Base-by-base conservation (phyloP, 495 filamentous ascomycete species). In the Penicillium canescens region DNA sequence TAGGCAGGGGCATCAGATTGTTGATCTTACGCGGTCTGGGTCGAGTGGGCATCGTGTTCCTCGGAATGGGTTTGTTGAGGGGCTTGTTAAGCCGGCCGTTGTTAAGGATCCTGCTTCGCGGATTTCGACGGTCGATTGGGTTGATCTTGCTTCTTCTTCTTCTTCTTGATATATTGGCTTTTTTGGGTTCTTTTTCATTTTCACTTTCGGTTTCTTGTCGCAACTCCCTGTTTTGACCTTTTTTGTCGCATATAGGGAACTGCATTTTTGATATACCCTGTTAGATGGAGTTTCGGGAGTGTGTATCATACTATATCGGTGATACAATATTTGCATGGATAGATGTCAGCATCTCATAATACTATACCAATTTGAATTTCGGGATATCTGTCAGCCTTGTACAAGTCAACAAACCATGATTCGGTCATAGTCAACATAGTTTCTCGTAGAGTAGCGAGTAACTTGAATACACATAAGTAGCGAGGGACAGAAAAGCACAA, bases 11-110 rank as follows among this genome's bases (percentile, higher is more conserved):
- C 69, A 73, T 37, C 73, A 61, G 4, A 73, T 78, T 16, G 54
- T 82, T 41, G 72, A 80, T 0, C 80, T 77, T 43, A 72, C 73
- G 9, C 65, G 72, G 14, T 63, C 60, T 13, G 76, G 75, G 7
- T 46, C 65, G 8, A 71, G 70, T 51, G 78, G 73, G 14, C 54
- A 60, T 4, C 66, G 78, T 35, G 61, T 79, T 1, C 75, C 74
- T 39, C 63, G 71, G 34, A 71, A 68, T 38, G 72, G 78, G 7
- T 53, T 71, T 13, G 78, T 82, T 10, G 77, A 80, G 54, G 67
- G 59, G 13, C 56, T 72, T 35, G 36, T 80, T 24, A 60, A 62
- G 16, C 72, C 69, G 6, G 78, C 73, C 34, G 52, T 81, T 55
- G 45, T 39, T n/a, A 81, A 75, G 57, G 68, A 77, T n/a, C 64